Base-by-base conservation (phyloP, 371 early-diverging fungal species). In the Apophysomyces elegans region DNA sequence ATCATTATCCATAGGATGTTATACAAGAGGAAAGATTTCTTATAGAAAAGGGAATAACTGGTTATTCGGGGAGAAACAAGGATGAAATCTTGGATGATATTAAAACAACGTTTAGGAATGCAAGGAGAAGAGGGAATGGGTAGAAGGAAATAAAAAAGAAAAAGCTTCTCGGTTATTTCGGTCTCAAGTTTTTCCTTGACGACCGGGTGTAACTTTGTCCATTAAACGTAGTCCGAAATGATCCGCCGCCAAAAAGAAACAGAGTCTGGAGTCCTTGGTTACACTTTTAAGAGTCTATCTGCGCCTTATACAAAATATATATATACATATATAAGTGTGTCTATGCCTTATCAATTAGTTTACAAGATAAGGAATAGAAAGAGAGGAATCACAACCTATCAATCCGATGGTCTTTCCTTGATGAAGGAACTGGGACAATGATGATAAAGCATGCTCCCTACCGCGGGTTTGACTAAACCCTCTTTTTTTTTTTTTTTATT, bases 161-260 rank as follows among this genome's bases (percentile, higher is more conserved):
- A 50, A 21, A 21, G 21, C 21, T 50, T 50, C 21, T 50, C 54
- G 54, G 54, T 26, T 50, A 26, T n/a, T 50, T 50, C 54, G 54
- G 54, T 50, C 54, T 50, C 54, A 50, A 50, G 54, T 50, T 50
- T 50, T 50, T 50, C 54, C 54, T 18, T 18, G 54, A 50, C 35
- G 16, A 26, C 21, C 54, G 54, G 54, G 21, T 50, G 54, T 50
- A 50, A 50, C 54, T 50, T 50, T 50, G 54, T 50, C 54, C 54
- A 50, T 16, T 21, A 1, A 41, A 50, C 21, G 54, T 26, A 50
- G 54, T 50, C 54, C 54, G 54, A 50, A 50, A 50, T 50, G 54
- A 50, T 50, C 54, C 54, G 54, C 54, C 16, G 21, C 21, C n/a
- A 21, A 50, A 50, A 11, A 21, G 54, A 50, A 21, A 50, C 8